Evolutionary conservation across 2,329 filamentous ascomycete species (phyloP).

Genomic region (Aspergillus puulaauensis): DNA sequence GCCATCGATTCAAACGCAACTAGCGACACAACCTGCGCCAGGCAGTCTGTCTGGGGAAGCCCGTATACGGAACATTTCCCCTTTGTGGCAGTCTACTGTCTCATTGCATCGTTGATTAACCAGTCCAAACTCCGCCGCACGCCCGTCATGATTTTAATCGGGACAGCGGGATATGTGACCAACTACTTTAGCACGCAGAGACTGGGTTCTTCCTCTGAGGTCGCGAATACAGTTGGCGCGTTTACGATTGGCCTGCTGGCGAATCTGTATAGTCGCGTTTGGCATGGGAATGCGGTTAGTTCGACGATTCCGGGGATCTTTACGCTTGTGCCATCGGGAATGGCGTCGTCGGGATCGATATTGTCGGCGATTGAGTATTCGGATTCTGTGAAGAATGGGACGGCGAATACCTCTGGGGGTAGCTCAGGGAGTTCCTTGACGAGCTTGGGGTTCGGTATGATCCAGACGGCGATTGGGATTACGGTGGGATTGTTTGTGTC

Average conservation of each 20-base stretch:
- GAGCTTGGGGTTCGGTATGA: conserved; percentile 49
- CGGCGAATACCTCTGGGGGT: conserved; percentile 5
- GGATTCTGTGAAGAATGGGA: conserved; percentile 36
- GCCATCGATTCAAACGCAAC: conserved; percentile 58
- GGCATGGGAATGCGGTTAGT: conserved; percentile 79
- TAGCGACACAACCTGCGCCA: conserved; percentile 47
- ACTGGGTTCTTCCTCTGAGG: conserved; percentile 70
- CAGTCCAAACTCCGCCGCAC: conserved; percentile 80
- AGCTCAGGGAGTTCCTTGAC: conserved; percentile 18
- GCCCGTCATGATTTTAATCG: conserved; percentile 74
- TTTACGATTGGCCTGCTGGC: conserved; percentile 77
- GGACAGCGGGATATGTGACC: conserved; percentile 71
- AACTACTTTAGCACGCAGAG: conserved; percentile 70
- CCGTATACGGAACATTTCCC: conserved; percentile 59
- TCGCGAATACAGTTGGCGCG: conserved; percentile 76
- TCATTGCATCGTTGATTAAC: conserved; percentile 77
- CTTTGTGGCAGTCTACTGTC: conserved; percentile 73
- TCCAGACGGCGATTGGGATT: conserved; percentile 51
- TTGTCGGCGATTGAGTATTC: conserved; percentile 60
- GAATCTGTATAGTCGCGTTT: conserved; percentile 71
- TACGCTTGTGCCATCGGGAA: conserved; percentile 62
- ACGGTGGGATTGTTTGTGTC: conserved; percentile 51
- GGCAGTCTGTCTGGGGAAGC: conserved; percentile 48
- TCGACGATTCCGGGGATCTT: conserved; percentile 92
- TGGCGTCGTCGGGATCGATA: conserved; percentile 59